These are phyloP conservation scores for Marchantia polymorpha DNA, from an alignment of 225 moss, liverwort and hornwort genomes.

Conservation along the genomic window DNA sequence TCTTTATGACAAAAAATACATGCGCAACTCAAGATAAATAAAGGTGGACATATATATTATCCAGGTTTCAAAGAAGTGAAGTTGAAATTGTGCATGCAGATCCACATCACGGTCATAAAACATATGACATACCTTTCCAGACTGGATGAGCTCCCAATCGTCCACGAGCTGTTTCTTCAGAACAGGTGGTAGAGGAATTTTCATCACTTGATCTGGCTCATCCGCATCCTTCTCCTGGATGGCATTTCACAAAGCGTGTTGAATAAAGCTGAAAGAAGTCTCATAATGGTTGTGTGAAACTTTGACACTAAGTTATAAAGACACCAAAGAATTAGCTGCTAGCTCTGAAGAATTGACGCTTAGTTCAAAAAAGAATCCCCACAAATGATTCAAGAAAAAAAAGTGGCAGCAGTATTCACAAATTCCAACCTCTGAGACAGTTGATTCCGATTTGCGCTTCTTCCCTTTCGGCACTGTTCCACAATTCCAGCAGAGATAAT, in stretches of 20 bases:
- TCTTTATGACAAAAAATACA: no score
- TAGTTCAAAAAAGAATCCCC: background rate
- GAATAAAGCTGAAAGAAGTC: background rate
- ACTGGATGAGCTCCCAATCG: slow-evolving; percentile 80
- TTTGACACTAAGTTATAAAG: background rate
- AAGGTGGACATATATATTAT: no score
- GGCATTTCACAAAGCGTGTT: background rate
- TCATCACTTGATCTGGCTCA: slow-evolving; percentile 68
- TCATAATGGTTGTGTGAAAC: background rate
- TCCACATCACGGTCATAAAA: no score
- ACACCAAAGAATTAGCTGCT: background rate
- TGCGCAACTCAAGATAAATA: no score
- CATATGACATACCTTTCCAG: slow-evolving; percentile 33
- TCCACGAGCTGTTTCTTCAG: slow-evolving; percentile 93
- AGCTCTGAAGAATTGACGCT: background rate
- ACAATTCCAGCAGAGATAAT: background rate
- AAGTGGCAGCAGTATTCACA: background rate
- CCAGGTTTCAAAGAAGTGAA: background rate
- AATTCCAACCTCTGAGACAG: slow-evolving; percentile 35
- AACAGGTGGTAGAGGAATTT: slow-evolving; percentile 74
- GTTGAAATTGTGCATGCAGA: background rate
- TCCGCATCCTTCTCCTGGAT: slow-evolving; percentile 64
- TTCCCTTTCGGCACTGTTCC: slow-evolving; percentile 56
- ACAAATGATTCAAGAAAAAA: no score
- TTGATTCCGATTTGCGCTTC: slow-evolving; percentile 67